These are phyloP conservation scores for Acanthamoeba rhysodes DNA, from an alignment of 208 protist genomes.

Conservation along the genomic window DNA sequence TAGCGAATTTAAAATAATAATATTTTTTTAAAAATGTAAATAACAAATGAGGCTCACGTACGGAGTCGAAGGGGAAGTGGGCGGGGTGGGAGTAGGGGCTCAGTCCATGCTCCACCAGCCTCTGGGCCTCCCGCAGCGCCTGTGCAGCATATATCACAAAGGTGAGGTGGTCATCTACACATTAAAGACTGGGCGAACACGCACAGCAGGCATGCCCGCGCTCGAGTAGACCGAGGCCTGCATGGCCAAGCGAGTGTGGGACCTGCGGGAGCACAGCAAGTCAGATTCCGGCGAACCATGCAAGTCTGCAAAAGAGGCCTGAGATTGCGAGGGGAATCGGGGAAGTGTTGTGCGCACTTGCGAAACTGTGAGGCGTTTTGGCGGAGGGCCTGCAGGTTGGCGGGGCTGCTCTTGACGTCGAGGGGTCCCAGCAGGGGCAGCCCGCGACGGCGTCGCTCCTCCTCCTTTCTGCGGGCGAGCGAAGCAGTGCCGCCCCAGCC, in stretches of 20 bases:
- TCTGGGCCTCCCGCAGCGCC: slow-evolving; percentile 29
- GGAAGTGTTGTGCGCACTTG: neutral
- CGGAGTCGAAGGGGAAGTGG: slow-evolving; percentile 6
- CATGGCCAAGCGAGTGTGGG: slow-evolving; percentile 23
- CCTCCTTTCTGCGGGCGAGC: neutral
- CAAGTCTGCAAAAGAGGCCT: neutral
- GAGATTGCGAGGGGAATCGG: neutral
- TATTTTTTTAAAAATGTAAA: neutral
- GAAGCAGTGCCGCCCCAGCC: slow-evolving; percentile 14
- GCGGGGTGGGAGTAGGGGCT: neutral
- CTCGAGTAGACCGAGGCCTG: neutral
- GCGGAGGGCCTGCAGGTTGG: slow-evolving; percentile 13
- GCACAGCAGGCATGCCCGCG: slow-evolving; percentile 14
- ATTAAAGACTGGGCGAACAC: neutral
- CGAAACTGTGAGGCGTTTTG: neutral
- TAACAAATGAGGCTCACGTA: neutral
- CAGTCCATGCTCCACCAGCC: neutral
- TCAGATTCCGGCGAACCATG: neutral
- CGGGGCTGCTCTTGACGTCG: slow-evolving; percentile 34
- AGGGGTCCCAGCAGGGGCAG: slow-evolving; percentile 6
- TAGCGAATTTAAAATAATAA: neutral
- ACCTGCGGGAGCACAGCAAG: neutral
- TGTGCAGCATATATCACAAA: neutral
- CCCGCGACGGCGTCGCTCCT: neutral
- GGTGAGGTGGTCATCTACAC: too few relatives aligned